phyloP scores from a whole-genome alignment of 2,329 filamentous ascomycete species.

The Venturia nashicola region DNA sequence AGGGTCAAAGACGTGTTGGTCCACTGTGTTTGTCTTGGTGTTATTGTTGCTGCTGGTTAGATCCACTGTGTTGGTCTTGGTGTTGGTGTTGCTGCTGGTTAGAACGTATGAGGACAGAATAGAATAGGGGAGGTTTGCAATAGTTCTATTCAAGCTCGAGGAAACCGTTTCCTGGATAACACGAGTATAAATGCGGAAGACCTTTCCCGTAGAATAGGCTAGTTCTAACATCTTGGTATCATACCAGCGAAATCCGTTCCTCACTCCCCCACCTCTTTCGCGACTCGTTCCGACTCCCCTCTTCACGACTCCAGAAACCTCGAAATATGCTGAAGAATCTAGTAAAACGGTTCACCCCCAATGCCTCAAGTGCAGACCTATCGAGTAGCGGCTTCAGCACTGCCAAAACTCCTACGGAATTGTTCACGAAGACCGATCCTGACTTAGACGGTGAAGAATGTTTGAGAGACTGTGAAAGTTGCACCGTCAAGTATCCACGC shows the following conservation, averaged over 20 bases:
- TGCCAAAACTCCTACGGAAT: not conserved
- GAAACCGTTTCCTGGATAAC: not conserved
- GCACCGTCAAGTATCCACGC: conserved; percentile 67
- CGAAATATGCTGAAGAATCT: conserved; percentile 12
- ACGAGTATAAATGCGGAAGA: not conserved
- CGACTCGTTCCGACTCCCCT: not conserved
- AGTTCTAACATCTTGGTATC: not conserved
- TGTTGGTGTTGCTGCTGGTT: not conserved
- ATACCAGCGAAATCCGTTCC: not conserved
- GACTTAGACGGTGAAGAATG: conserved; percentile 79
- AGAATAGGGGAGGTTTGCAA: no score
- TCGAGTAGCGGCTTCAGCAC: conserved; percentile 10
- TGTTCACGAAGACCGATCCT: conserved; percentile 69
- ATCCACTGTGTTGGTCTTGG: not conserved
- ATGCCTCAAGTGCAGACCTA: conserved; percentile 14
- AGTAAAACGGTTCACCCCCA: conserved; percentile 16
- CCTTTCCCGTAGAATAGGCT: not conserved
- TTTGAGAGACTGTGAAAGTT: conserved; percentile 72
- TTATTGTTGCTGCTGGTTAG: not conserved
- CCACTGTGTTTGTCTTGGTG: not conserved
- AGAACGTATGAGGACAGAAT: no score
- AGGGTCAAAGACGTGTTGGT: not conserved
- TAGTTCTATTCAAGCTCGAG: no score
- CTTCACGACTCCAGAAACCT: not conserved
- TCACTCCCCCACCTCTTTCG: not conserved